Percentiles rank a stretch among this genome's conserved stretches.
These are phyloP conservation scores for Penicillium mononematosum DNA, from an alignment of 495 filamentous ascomycete genomes.

Conservation along the genomic window DNA sequence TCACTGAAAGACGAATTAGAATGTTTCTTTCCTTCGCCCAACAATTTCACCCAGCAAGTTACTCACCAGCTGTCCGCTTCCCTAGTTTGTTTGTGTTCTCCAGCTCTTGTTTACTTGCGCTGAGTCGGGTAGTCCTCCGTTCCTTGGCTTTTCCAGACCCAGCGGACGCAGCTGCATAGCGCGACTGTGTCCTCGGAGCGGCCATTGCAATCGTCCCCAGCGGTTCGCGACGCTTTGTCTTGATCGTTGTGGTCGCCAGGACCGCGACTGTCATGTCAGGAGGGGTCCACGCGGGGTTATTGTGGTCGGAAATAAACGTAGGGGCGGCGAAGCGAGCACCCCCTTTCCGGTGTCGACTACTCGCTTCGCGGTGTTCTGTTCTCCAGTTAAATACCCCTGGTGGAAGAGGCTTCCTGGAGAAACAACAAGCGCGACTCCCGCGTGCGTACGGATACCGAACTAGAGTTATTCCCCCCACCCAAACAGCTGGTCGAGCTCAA, in stretches of 20 bases:
- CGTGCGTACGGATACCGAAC: neutral
- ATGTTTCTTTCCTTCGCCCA: slow-evolving; percentile 12
- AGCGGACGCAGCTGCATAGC: slow-evolving; percentile 34
- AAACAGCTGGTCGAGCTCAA: neutral
- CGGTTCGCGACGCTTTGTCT: slow-evolving; percentile 47
- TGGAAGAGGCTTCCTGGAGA: slow-evolving; percentile 6
- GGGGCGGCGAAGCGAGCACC: neutral
- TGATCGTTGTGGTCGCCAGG: slow-evolving; percentile 39
- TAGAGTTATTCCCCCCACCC: neutral
- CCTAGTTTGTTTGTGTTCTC: slow-evolving; percentile 30
- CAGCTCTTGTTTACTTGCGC: slow-evolving; percentile 40
- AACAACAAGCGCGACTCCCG: slow-evolving; percentile 2
- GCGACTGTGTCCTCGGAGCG: slow-evolving; percentile 44
- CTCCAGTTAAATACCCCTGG: slow-evolving; percentile 3
- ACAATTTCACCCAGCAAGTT: neutral
- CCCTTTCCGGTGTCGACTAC: neutral
- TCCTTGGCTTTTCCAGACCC: slow-evolving; percentile 29
- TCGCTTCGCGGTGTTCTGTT: neutral
- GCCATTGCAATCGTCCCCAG: slow-evolving; percentile 46
- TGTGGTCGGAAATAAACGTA: slow-evolving; percentile 3
- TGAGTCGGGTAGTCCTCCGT: slow-evolving; percentile 42
- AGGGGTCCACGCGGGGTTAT: slow-evolving; percentile 18
- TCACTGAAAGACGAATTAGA: slow-evolving; percentile 26
- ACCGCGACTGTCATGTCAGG: slow-evolving; percentile 51
- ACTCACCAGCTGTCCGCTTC: slow-evolving; percentile 51